These are phyloP conservation scores for Epichloe coenophiala DNA, from an alignment of 2,329 filamentous ascomycete genomes.

Conservation along the genomic window DNA sequence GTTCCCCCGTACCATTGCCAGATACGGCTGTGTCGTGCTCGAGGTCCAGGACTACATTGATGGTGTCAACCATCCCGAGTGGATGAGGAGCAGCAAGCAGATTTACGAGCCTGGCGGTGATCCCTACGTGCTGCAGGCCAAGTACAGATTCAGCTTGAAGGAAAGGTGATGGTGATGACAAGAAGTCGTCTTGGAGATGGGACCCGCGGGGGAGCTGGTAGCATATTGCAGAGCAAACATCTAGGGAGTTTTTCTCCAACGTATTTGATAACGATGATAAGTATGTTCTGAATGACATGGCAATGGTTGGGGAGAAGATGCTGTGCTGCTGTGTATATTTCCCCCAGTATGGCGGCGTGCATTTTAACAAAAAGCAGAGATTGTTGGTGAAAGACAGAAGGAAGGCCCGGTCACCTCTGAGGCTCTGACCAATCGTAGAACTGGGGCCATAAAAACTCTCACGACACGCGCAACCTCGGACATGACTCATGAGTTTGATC, in stretches of 20 bases:
- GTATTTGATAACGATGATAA: background rate
- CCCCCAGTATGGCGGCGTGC: too few species aligned
- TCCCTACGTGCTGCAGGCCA: slow-evolving; percentile 49
- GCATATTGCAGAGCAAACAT: too few species aligned
- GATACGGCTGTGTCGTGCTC: slow-evolving; percentile 79
- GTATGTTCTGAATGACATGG: background rate
- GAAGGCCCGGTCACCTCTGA: background rate
- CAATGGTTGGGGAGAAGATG: background rate
- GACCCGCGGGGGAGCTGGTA: background rate
- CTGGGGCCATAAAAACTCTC: background rate
- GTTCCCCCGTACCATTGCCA: slow-evolving; percentile 48
- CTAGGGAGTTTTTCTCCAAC: background rate
- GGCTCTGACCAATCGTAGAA: slow-evolving; percentile 3
- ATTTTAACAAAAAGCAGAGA: too few species aligned
- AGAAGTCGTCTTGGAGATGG: background rate
- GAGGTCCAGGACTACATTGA: slow-evolving; percentile 93
- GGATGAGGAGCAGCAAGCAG: slow-evolving; percentile 52
- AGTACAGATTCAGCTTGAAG: slow-evolving; percentile 43
- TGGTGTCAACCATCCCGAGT: slow-evolving; percentile 81
- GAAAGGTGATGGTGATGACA: slow-evolving; percentile 9
- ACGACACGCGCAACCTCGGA: too few species aligned
- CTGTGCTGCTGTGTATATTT: background rate
- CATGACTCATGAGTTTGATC: too few species aligned
- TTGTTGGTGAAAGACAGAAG: too few species aligned
- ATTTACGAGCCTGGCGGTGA: slow-evolving; percentile 45